These are phyloP conservation scores for Podaxis rugospora DNA, from an alignment of 768 basidiomycete genomes.

Conservation along the genomic window DNA sequence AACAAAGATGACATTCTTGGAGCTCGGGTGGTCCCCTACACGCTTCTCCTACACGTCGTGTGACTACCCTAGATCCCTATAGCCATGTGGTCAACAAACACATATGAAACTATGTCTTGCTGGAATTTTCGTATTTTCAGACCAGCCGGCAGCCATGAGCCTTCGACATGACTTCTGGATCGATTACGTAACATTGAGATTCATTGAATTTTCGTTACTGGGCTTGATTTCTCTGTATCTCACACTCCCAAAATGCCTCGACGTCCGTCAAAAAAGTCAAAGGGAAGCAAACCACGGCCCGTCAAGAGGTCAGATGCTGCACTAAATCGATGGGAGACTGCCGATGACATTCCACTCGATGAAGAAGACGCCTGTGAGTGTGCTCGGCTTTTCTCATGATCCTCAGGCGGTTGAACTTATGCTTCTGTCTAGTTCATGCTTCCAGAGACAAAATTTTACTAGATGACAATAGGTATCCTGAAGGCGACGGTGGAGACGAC, in stretches of 20 bases:
- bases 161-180: background rate
- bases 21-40: background rate
- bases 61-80: background rate
- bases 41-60: background rate
- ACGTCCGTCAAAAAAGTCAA: constrained; percentile 37
- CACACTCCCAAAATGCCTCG: constrained; percentile 35
- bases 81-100: background rate
- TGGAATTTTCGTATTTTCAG: background rate
- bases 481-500: constrained; percentile 55
- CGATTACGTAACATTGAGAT: constrained; percentile 1
- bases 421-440: constrained; percentile 51
- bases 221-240: background rate
- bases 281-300: constrained; percentile 38
- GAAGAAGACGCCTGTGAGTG: constrained; percentile 76
- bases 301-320: constrained; percentile 47
- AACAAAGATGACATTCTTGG: background rate
- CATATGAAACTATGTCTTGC: background rate
- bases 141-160: background rate
- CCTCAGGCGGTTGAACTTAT: constrained; percentile 4
- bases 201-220: background rate
- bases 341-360: constrained; percentile 67
- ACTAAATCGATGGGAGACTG: constrained; percentile 63
- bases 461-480: constrained; percentile 48
- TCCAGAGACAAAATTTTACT: constrained; percentile 76
- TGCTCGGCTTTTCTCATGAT: background rate